A percentile compares a stretch with the other conserved stretches of the same genome.
phyloP scores from a whole-genome alignment of 768 basidiomycete genomes.

The Lactifluus subvellereus region DNA sequence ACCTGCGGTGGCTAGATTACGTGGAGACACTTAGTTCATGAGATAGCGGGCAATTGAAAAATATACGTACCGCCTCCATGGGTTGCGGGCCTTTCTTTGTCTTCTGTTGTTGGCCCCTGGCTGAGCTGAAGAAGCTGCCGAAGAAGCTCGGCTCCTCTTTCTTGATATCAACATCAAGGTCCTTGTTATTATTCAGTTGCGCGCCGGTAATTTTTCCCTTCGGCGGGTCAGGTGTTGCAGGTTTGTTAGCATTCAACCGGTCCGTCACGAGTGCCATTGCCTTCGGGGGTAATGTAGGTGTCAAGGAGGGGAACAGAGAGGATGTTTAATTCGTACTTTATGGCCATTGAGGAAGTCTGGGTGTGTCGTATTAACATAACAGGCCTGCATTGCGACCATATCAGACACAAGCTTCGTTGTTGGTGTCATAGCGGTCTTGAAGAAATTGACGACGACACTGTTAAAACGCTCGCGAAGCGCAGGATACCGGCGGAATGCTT shows the following conservation, averaged over 20 bases:
- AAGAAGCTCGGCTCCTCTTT: conserved; percentile 93
- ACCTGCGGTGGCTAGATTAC: conserved; percentile 63
- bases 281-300: conserved; percentile 32
- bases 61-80: conserved; percentile 50
- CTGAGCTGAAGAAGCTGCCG: conserved; percentile 85
- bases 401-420: conserved; percentile 93
- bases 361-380: conserved; percentile 98
- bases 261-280: conserved; percentile 88
- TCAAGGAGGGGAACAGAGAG: background rate
- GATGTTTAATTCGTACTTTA: conserved; percentile 42
- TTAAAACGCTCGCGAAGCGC: conserved; percentile 97
- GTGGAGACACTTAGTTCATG: conserved; percentile 27
- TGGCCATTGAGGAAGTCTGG: conserved; percentile 98
- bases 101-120: conserved; percentile 47
- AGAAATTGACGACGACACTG: conserved; percentile 91
- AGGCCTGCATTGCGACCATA: conserved; percentile 97
- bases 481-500: conserved; percentile 94
- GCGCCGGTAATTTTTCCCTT: conserved; percentile 62
- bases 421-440: conserved; percentile 89
- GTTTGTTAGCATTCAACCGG: conserved; percentile 75
- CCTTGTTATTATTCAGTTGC: conserved; percentile 85
- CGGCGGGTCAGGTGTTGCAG: conserved; percentile 55
- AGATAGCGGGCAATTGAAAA: conserved; percentile 8
- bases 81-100: conserved; percentile 48
- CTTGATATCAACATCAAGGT: conserved; percentile 85